A percentile compares a stretch with the other conserved stretches of the same genome.
These are phyloP conservation scores for Geotrichum histeridarum DNA, from an alignment of 1,139 yeast species.

Conservation along the genomic window DNA sequence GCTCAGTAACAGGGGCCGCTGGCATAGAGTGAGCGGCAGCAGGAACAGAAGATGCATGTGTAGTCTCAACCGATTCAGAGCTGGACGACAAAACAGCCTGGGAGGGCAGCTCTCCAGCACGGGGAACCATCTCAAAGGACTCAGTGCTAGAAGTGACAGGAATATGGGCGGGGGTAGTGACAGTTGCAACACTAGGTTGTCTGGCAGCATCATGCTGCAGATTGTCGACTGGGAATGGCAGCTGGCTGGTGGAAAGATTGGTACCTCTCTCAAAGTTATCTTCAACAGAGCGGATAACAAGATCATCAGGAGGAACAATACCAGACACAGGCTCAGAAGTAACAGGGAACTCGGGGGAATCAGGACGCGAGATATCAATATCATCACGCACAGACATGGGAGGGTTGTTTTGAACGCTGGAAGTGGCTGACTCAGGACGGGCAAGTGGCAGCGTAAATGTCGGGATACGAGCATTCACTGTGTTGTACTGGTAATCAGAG, in stretches of 20 bases:
- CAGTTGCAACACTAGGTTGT: conserved; percentile 1
- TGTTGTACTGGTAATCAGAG: conserved; percentile 39
- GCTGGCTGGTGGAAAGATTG: conserved; percentile 1
- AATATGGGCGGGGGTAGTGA: background rate
- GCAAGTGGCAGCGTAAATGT: conserved; percentile 47
- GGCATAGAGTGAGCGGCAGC: conserved; percentile 5
- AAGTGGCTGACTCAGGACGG: conserved; percentile 76
- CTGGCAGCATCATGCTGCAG: conserved; percentile 2
- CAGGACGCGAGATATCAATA: conserved; percentile 58
- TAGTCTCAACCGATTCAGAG: conserved; percentile 14
- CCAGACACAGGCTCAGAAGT: conserved; percentile 35
- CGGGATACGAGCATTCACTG: conserved; percentile 34
- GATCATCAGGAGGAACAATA: conserved; percentile 30
- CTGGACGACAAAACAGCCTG: conserved; percentile 5
- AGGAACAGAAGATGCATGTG: background rate
- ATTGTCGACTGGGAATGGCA: conserved; percentile 10
- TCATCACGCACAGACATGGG: conserved; percentile 85
- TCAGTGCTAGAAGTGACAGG: conserved; percentile 7
- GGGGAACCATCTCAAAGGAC: conserved; percentile 16
- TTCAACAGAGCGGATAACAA: conserved; percentile 16
- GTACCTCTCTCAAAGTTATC: background rate
- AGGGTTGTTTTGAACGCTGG: conserved; percentile 88
- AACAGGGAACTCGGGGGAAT: conserved; percentile 42
- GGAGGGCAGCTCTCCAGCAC: background rate
- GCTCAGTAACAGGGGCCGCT: background rate